Evolutionary conservation across 139 green algal species (phyloP), one percentile per base, ranked within the genome.

Genomic region (Edaphochlamys debaryana): DNA sequence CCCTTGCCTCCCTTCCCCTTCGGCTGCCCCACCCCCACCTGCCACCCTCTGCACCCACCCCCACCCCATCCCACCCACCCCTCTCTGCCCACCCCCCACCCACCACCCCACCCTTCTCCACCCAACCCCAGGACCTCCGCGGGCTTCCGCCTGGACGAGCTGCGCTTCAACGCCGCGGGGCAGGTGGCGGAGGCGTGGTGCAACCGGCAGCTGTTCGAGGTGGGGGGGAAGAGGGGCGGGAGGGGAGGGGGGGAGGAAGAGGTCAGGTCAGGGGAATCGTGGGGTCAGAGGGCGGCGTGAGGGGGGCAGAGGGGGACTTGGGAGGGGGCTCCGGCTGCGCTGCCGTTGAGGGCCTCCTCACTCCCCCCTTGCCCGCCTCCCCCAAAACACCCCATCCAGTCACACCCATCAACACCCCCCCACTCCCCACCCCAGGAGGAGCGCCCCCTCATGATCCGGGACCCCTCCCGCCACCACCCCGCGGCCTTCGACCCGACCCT

Each of bases 191-290:
- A 82, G 62, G 75, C 75, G 20, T 82, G 75, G 75, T 82, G 75
- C 75, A 72, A 72, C 60, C n/a, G 75, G 41, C 75, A 82, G 75
- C 32, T 82, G 25, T 72, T 82, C 62, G 60, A 82, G 75, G 75
- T 68, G 36, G 1, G 62, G 30, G 60, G 60, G n/a, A n/a, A n/a
- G n/a, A n/a, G n/a, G n/a, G n/a, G n/a, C 19, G 32, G 66, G 3
- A 23, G 40, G 67, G 25, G 27, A 3, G 40, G 4, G 67, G 40
- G 50, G 25, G 34, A 3, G 70, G 34, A 1, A 34, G 48, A 34
- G 50, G 20, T 34, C 8, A 20, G 30, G 45, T n/a, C 30, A 5
- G 42, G 11, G 34, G 36, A 13, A 27, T 69, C 11, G n/a, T 34
- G 25, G 58, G 3, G 58, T 30, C 20, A 22, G 22, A 29, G 6